phyloP scores from a whole-genome alignment of 352 stramenopile species.

The Thalassiosira hispida region DNA sequence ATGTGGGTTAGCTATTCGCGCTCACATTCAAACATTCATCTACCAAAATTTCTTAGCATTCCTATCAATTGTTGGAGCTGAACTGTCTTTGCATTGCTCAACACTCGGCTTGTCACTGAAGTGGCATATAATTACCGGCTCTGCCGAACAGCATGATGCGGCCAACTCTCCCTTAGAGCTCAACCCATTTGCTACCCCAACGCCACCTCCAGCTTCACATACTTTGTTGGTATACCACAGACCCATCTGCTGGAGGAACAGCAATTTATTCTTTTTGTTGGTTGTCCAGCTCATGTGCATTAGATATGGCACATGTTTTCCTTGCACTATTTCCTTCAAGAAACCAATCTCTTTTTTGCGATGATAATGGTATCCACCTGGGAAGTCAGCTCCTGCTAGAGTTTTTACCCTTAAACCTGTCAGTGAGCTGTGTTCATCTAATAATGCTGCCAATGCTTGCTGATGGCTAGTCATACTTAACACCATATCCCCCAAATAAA shows the following conservation, averaged over 20 bases:
- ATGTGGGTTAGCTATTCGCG: no score
- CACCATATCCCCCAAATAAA: conserved; percentile 66
- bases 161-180: conserved; percentile 15
- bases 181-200: conserved; percentile 24
- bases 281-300: conserved; percentile 77
- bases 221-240: conserved; percentile 65
- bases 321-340: conserved; percentile 52
- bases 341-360: conserved; percentile 47
- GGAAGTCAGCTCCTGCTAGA: conserved; percentile 56
- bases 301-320: conserved; percentile 42
- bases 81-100: conserved; percentile 35
- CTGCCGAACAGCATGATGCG: conserved; percentile 38
- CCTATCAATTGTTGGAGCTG: conserved; percentile 39
- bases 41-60: conserved; percentile 52
- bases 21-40: no score
- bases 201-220: conserved; percentile 46
- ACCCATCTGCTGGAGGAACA: conserved; percentile 69
- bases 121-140: conserved; percentile 53
- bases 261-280: conserved; percentile 70
- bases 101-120: conserved; percentile 56
- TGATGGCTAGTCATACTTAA: conserved; percentile 62
- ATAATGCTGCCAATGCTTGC: conserved; percentile 53
- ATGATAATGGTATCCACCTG: conserved; percentile 70
- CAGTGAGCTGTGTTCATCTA: conserved; percentile 62
- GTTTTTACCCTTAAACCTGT: conserved; percentile 66